Conservation (phyloP, 2,329 filamentous ascomycete genomes). For the Fusarium algeriense region DNA sequence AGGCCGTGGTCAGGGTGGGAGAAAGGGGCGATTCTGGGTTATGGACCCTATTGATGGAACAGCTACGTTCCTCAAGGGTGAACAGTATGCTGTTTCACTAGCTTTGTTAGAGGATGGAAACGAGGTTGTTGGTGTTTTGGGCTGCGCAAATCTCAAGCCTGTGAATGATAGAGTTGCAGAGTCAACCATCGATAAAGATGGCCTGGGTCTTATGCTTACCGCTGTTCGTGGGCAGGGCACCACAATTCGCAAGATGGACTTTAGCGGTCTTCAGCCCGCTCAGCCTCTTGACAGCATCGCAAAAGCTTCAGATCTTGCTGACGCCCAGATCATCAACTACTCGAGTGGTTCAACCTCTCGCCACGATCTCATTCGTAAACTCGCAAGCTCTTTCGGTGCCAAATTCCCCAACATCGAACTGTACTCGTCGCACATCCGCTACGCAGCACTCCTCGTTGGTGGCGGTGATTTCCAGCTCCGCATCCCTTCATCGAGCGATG, state of each 20-base stretch:
- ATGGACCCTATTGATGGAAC: slow-evolving; percentile 76
- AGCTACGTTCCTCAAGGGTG: slow-evolving; percentile 68
- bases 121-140: slow-evolving; percentile 70
- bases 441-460: slow-evolving; percentile 54
- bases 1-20: slow-evolving; percentile 55
- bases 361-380: slow-evolving; percentile 49
- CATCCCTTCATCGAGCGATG: slow-evolving; percentile 40
- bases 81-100: slow-evolving; percentile 73
- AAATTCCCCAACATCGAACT: slow-evolving; percentile 54
- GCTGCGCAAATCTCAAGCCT: slow-evolving; percentile 69
- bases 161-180: slow-evolving; percentile 53
- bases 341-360: slow-evolving; percentile 48
- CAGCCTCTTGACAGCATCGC: slow-evolving; percentile 39
- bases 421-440: slow-evolving; percentile 57
- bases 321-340: slow-evolving; percentile 53
- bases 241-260: slow-evolving; percentile 45
- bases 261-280: slow-evolving; percentile 34
- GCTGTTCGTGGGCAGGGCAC: slow-evolving; percentile 51
- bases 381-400: slow-evolving; percentile 50
- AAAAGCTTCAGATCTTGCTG: slow-evolving; percentile 30
- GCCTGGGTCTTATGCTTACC: slow-evolving; percentile 54
- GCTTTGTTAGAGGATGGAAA: slow-evolving; percentile 68
- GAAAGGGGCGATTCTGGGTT: slow-evolving; percentile 65
- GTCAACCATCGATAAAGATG: slow-evolving; percentile 49
- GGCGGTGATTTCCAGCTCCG: slow-evolving; percentile 53